phyloP scores from a whole-genome alignment of 495 filamentous ascomycete genomes.

The Lentithecium fluviatile region DNA sequence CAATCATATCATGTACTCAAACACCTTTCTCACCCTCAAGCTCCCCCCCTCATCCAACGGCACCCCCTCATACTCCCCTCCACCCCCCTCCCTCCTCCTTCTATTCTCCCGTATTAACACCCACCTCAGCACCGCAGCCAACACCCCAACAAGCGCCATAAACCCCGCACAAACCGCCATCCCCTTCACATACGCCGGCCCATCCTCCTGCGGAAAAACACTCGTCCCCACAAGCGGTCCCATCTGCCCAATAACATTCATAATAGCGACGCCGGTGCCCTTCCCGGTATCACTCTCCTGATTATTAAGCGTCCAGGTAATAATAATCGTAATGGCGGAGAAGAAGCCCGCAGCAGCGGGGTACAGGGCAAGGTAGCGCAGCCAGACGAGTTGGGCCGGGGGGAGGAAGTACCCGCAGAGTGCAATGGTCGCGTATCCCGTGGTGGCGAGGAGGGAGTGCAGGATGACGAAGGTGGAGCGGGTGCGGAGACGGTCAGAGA shows the following conservation, averaged over 20 bases:
- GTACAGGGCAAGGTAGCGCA: slow-evolving; percentile 43
- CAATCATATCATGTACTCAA: slow-evolving; percentile 23
- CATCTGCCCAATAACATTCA: slow-evolving; percentile 63
- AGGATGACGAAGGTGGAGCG: slow-evolving; percentile 65
- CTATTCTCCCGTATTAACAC: slow-evolving; percentile 49
- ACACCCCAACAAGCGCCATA: slow-evolving; percentile 53
- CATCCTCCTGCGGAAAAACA: slow-evolving; percentile 58
- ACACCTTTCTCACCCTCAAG: slow-evolving; percentile 1
- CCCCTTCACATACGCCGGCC: slow-evolving; percentile 59
- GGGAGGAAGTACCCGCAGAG: slow-evolving; percentile 21
- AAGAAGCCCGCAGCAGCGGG: slow-evolving; percentile 43
- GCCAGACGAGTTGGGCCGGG: slow-evolving; percentile 24
- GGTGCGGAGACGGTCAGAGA: slow-evolving; percentile 71
- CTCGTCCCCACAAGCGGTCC: slow-evolving; percentile 63
- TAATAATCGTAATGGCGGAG: slow-evolving; percentile 41
- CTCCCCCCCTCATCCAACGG: slow-evolving; percentile 15
- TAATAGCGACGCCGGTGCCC: slow-evolving; percentile 57
- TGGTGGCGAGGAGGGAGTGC: slow-evolving; percentile 63
- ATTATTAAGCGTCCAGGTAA: slow-evolving; percentile 50
- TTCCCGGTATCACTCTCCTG: slow-evolving; percentile 55
- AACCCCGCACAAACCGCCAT: slow-evolving; percentile 60
- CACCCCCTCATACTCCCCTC: slow-evolving; percentile 17
- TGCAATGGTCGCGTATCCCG: slow-evolving; percentile 61
- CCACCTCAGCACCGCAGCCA: slow-evolving; percentile 53
- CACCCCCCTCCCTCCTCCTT: background rate